Percentiles rank a stretch among this genome's conserved stretches.
phyloP scores from a whole-genome alignment of 768 basidiomycete species.

The Psilocybe azurescens region DNA sequence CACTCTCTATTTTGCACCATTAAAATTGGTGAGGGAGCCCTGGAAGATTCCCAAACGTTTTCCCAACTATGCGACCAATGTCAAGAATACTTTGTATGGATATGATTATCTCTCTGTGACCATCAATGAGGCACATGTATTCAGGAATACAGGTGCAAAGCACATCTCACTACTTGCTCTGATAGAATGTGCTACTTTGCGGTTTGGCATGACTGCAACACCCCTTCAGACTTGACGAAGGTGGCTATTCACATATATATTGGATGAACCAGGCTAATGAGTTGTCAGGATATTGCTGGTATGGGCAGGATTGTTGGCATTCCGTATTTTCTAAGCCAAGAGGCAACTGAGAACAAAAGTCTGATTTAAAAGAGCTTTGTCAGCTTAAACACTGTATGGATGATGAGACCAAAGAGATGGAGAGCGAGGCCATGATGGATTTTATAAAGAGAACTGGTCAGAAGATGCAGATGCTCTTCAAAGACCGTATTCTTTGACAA shows the following conservation, averaged over 20 bases:
- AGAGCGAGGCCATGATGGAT: not conserved
- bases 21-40: no score
- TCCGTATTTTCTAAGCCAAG: conserved; percentile 26
- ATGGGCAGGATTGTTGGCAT: conserved; percentile 33
- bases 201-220: conserved; percentile 28
- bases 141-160: conserved; percentile 15
- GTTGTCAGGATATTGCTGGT: conserved; percentile 26
- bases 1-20: not conserved
- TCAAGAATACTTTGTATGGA: conserved; percentile 16
- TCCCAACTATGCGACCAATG: not conserved
- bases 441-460: not conserved
- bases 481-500: conserved; percentile 21
- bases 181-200: not conserved
- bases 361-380: conserved; percentile 16
- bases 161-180: conserved; percentile 18
- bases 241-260: not conserved
- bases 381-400: not conserved
- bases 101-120: conserved; percentile 16
- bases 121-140: conserved; percentile 26
- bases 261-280: not conserved
- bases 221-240: conserved; percentile 27
- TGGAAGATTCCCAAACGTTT: no score
- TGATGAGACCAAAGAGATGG: not conserved
- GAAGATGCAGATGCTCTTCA: conserved; percentile 22
- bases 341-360: conserved; percentile 24